Evolutionary conservation across 257 asterid genomes (phyloP).

Genomic region (Handroanthus guayacan): DNA sequence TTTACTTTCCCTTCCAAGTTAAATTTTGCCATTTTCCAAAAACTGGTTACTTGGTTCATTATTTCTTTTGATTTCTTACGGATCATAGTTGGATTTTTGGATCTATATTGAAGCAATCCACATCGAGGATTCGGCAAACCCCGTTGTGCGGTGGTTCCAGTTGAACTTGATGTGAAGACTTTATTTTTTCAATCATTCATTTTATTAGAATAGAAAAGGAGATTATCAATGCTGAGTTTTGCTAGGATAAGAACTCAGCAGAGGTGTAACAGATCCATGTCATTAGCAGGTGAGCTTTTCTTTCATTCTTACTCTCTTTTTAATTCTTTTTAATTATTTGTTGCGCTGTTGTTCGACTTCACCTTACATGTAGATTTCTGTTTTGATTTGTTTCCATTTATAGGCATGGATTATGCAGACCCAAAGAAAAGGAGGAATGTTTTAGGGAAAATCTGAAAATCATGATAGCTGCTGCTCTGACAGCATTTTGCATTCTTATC

Average conservation of each 20-base stretch:
- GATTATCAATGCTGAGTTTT: background rate
- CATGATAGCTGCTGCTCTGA: background rate
- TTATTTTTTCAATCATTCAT: background rate
- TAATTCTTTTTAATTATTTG: background rate
- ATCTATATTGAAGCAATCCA: background rate
- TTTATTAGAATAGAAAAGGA: background rate
- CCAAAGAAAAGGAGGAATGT: background rate
- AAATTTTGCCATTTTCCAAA: background rate
- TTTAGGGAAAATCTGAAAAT: background rate
- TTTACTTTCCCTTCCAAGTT: background rate
- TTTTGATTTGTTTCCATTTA: background rate
- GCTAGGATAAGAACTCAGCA: background rate
- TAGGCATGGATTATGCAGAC: constrained; percentile 1
- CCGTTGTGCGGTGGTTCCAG: background rate
- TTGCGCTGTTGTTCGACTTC: background rate
- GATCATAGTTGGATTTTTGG: background rate
- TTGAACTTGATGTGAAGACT: constrained; percentile 3
- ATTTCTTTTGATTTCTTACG: background rate
- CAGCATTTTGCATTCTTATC: background rate
- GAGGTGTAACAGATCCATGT: background rate
- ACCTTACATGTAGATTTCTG: background rate
- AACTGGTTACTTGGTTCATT: background rate
- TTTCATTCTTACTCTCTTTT: background rate
- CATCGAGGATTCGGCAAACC: background rate
- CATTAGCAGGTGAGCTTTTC: background rate